Conservation (phyloP, 306 rosid genomes). For the Echinosophora koreensis region DNA sequence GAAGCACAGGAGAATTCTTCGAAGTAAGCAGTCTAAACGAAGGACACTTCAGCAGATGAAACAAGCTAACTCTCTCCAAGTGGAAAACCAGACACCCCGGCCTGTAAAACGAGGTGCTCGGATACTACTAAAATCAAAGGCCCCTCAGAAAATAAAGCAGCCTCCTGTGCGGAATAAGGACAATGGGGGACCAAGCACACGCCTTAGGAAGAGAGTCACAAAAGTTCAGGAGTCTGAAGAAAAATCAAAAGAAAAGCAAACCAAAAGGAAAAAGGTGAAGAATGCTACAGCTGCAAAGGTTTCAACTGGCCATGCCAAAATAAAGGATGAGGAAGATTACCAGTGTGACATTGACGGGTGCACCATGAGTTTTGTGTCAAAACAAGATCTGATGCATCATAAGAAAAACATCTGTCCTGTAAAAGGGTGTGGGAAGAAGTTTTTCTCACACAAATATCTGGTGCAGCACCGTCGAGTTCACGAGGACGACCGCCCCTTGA, state of each 20-base stretch:
- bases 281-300: conserved; percentile 60
- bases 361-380: conserved; percentile 81
- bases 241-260: conserved; percentile 64
- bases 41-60: conserved; percentile 59
- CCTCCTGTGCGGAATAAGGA: conserved; percentile 54
- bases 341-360: conserved; percentile 93
- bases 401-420: conserved; percentile 91
- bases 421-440: conserved; percentile 98
- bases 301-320: conserved; percentile 56
- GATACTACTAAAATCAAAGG: conserved; percentile 51
- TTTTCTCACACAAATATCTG: conserved; percentile 96
- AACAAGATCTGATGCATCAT: conserved; percentile 79
- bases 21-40: conserved; percentile 65
- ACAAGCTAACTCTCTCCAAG: conserved; percentile 50
- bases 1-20: conserved; percentile 59
- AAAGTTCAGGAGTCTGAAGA: conserved; percentile 59
- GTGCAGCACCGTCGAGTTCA: conserved; percentile 98
- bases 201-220: conserved; percentile 79
- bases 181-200: conserved; percentile 92
- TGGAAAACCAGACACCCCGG: conserved; percentile 57
- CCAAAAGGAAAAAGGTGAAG: conserved; percentile 71
- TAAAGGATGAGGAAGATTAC: conserved; percentile 68
- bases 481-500: conserved; percentile 89
- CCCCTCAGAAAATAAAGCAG: conserved; percentile 58
- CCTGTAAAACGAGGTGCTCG: conserved; percentile 59